Conservation (phyloP, 306 rosid species). For the Cucurbita maxima region DNA sequence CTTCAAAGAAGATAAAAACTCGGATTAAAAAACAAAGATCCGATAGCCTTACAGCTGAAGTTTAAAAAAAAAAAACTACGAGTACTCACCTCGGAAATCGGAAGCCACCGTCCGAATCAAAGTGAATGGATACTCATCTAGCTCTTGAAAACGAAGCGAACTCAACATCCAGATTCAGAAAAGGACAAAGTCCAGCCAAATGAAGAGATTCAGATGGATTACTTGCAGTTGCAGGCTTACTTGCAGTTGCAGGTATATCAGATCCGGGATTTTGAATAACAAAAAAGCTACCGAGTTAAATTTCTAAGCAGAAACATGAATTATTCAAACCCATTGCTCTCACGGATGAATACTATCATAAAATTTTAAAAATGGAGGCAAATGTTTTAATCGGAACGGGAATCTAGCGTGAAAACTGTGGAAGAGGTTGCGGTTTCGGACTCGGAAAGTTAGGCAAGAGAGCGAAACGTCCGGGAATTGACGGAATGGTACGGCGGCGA, state of each 20-base stretch:
- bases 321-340: neutral
- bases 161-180: neutral
- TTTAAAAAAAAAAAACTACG: neutral
- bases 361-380: neutral
- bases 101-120: neutral
- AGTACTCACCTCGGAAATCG: neutral
- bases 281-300: neutral
- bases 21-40: neutral
- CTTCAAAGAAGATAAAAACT: neutral
- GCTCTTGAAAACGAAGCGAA: neutral
- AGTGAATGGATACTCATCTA: neutral
- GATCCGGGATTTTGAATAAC: neutral
- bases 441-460: neutral
- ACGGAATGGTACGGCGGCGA: neutral
- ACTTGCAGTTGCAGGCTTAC: neutral
- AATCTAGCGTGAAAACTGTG: neutral
- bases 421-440: neutral
- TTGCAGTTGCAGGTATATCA: neutral
- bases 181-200: neutral
- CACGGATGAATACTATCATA: neutral
- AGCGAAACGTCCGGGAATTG: neutral
- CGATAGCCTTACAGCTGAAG: neutral
- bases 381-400: neutral
- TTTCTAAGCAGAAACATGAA: neutral
- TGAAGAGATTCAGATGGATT: neutral